These are phyloP conservation scores for Cryptococcus jaspeensis DNA, from an alignment of 1,284 basidiomycete species.

Conservation along the genomic window DNA sequence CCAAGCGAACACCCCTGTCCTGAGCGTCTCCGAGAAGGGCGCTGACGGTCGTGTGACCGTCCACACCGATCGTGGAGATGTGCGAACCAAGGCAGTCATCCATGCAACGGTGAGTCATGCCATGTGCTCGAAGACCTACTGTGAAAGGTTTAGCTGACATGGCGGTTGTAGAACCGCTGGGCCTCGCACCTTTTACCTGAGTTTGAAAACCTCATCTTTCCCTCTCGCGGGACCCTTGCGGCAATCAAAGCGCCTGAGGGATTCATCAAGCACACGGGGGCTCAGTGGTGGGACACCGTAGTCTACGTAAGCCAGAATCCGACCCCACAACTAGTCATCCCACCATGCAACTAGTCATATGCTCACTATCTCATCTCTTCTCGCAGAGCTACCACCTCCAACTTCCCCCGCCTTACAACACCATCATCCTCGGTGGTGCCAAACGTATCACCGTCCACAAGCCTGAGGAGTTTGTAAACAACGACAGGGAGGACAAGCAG, in stretches of 20 bases:
- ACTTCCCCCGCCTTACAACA: slow-evolving; percentile 26
- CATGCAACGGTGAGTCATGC: slow-evolving; percentile 28
- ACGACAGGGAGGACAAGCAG: slow-evolving; percentile 21
- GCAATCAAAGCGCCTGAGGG: slow-evolving; percentile 26
- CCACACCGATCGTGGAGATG: slow-evolving; percentile 18
- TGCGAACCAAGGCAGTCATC: slow-evolving; percentile 21
- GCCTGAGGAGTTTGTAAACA: slow-evolving; percentile 16
- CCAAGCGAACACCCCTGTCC: slow-evolving; percentile 18
- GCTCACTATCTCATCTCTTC: no score
- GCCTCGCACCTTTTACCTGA: slow-evolving; percentile 21
- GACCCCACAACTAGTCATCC: no score
- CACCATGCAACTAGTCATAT: no score
- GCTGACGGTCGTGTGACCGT: slow-evolving; percentile 21
- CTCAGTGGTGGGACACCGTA: slow-evolving; percentile 23
- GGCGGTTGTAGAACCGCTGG: slow-evolving; percentile 26
- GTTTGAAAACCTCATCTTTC: slow-evolving; percentile 19
- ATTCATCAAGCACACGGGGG: slow-evolving; percentile 18
- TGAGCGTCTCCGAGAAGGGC: slow-evolving; percentile 10
- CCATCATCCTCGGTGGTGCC: slow-evolving; percentile 30
- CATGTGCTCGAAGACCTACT: no score
- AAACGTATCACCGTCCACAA: slow-evolving; percentile 21
- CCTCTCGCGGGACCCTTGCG: slow-evolving; percentile 20
- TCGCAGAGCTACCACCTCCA: slow-evolving; percentile 27
- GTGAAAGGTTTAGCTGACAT: neutral
- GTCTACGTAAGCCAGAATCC: slow-evolving; percentile 29